Percentiles rank a stretch among this genome's conserved stretches.
These are phyloP conservation scores for Ceratobasidium sp. DNA, from an alignment of 1,284 basidiomycete genomes.

Conservation along the genomic window DNA sequence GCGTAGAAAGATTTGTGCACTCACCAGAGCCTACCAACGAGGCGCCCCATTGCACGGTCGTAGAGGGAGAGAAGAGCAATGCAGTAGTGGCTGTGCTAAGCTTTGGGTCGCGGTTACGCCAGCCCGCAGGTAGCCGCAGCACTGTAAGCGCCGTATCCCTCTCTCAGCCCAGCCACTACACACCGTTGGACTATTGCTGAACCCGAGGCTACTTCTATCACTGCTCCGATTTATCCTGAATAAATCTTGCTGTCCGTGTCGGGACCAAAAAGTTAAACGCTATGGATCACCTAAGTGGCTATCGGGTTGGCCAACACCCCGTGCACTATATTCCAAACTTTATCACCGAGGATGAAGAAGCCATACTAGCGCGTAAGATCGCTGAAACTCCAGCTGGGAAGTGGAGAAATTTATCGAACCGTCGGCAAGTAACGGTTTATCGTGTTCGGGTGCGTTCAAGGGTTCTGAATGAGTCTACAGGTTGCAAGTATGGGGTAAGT, in stretches of 20 bases:
- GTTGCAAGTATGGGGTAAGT: conserved; percentile 81
- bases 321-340: conserved; percentile 81
- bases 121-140: neutral
- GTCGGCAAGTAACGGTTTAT: conserved; percentile 67
- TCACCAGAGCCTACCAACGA: conserved; percentile 42
- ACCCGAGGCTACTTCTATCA: too few relatives aligned
- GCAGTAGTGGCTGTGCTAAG: conserved; percentile 6
- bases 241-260: too few relatives aligned
- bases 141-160: too few relatives aligned
- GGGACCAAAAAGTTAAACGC: too few relatives aligned
- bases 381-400: conserved; percentile 80
- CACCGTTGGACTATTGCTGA: neutral
- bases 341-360: conserved; percentile 83
- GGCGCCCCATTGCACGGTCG: conserved; percentile 38
- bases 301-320: conserved; percentile 25
- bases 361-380: conserved; percentile 64
- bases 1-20: neutral
- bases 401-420: conserved; percentile 86
- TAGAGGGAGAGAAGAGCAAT: neutral
- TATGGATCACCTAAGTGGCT: conserved; percentile 38
- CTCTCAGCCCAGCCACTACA: neutral
- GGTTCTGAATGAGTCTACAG: conserved; percentile 58
- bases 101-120: neutral
- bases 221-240: too few relatives aligned
- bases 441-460: conserved; percentile 23